These are phyloP conservation scores for Cladosporium colombiae DNA, from an alignment of 2,329 filamentous ascomycete species.

Conservation along the genomic window DNA sequence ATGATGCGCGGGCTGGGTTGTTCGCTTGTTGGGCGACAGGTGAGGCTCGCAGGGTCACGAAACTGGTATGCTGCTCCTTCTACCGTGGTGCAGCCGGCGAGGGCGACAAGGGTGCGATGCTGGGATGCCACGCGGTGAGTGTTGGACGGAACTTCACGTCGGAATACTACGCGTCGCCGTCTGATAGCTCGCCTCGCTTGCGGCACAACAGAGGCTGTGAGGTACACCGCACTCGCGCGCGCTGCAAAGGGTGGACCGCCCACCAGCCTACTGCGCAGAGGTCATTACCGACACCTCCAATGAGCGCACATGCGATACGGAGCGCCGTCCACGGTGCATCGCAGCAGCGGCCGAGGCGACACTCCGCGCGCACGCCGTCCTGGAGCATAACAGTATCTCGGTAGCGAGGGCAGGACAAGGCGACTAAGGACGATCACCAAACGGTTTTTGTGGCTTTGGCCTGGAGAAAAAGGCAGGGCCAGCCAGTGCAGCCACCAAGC, in stretches of 20 bases:
- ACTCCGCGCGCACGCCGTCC: not conserved
- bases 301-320: not conserved
- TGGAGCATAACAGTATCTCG: conserved; percentile 1
- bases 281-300: conserved; percentile 12
- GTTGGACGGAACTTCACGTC: conserved; percentile 1
- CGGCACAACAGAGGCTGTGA: not conserved
- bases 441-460: conserved; percentile 9
- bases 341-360: not conserved
- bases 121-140: not conserved
- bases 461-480: conserved; percentile 4
- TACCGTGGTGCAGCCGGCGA: conserved; percentile 10
- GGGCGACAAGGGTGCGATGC: conserved; percentile 3
- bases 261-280: not conserved
- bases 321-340: not conserved
- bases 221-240: conserved; percentile 8
- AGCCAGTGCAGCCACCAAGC: not conserved
- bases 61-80: not conserved
- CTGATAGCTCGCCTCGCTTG: conserved; percentile 13
- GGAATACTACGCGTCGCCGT: conserved; percentile 5
- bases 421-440: conserved; percentile 9
- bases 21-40: not conserved
- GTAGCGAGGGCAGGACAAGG: conserved; percentile 16
- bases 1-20: not conserved
- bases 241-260: not conserved
- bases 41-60: conserved; percentile 2